Evolutionary conservation across 208 protist species (phyloP), one percentile per base, ranked within the genome.

Genomic region (Trypanosoma scelopori): DNA sequence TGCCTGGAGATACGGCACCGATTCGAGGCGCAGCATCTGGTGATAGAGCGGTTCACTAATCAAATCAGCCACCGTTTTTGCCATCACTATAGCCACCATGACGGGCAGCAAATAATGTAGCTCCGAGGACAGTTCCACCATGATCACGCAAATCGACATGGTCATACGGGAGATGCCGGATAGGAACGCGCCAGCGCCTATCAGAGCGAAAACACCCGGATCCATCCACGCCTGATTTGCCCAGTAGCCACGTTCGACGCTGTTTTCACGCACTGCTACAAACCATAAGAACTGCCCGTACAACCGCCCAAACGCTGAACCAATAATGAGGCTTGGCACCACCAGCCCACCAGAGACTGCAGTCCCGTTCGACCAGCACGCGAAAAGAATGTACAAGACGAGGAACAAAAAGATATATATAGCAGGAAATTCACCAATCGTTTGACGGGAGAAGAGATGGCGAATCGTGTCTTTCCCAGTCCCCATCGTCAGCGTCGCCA

Each of bases 141-240:
- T 92, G 63, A 98, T 98, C 47, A 98, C 93, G 47, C 89, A 92
- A 51, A 98, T 87, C n/a, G 89, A 92, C 71, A 98, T 93, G 11
- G 92, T 93, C 76, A 98, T 87, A 50, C 96, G 89, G 37, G 89
- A 93, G 7, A 93, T 94, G 16, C 94, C 94, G 22, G 82, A 89
- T 47, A 98, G 84, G 62, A 97, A 97, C 25, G 88, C 83, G 9
- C 88, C 92, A 27, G 94, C 93, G 45, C 96, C 96, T 52, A 98
- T 94, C 12, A 98, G 76, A 6, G 94, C 96, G 62, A 97, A 98
- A 5, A 95, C 71, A 27, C 93, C 93, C 1, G 91, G 91, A 69
- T 97, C 91, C 82, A 95, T 86, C 81, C 87, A 93, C 46, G 84
- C 78, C 22, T 93, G 74, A 0, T 70, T 58, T 5, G 50, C 46